Evolutionary conservation across 1,139 yeast genomes (phyloP), one percentile per base, ranked within the genome.

Genomic region (Yamadazyma oceani): DNA sequence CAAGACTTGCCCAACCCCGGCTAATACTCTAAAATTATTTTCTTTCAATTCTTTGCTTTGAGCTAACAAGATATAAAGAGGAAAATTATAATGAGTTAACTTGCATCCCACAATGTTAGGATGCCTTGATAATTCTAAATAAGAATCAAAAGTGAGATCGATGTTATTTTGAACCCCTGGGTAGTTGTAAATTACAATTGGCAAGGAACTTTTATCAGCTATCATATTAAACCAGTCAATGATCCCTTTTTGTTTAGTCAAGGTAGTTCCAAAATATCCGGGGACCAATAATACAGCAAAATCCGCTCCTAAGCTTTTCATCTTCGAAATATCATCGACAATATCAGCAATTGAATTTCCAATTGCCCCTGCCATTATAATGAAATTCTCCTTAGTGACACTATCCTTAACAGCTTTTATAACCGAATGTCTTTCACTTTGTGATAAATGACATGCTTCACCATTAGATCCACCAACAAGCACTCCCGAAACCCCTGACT

Each of bases 401-500:
- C 47, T 54, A 5, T 44, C 44, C 34, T 44, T 50, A 3, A 51
- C 35, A 5, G 43, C 32, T n/a, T 36, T 40, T 12, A 64, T 50
- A 7, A 62, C 38, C 3, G 46, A 28, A 17, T 45, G 45, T 37
- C 69, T 48, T 45, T 66, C 77, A 40, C 53, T 51, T 48, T 51
- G 53, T 3, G 63, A 58, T 41, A 57, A 45, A 42, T 64, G 66
- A 11, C 64, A 57, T 13, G 64, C 58, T 42, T 65, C 70, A 21
- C 70, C 72, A 42, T 61, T 73, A 31, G 78, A 69, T 2, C 79
- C 80, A 44, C 69, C 61, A 6, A 73, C 50, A 9, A 72, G 72
- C 8, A 68, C 56, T 17, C 80, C 80, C 33, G 54, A 48, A 39
- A 73, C 62, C 5, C 78, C 79, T 37, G 55, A 54, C 15, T 57